Percentiles rank a stretch among this genome's conserved stretches.
Evolutionary conservation across 1,139 yeast genomes (phyloP).

Genomic region (Diutina rugosa): DNA sequence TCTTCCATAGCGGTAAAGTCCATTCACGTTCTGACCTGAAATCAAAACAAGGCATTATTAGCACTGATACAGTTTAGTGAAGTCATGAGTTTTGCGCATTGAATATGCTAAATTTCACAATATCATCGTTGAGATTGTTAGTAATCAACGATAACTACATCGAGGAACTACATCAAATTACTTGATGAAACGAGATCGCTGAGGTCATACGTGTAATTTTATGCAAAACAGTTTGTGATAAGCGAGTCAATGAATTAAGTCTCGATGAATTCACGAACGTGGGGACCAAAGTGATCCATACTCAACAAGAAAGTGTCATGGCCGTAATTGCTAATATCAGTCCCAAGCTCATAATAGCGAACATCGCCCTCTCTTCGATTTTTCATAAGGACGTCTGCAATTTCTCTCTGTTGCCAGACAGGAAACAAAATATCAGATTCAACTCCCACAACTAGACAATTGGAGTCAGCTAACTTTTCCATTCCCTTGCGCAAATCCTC

Average conservation of each 20-base stretch:
- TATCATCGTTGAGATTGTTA: no score
- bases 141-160: no score
- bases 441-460: conserved; percentile 74
- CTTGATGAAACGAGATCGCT: no score
- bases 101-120: no score
- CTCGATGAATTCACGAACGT: conserved; percentile 41
- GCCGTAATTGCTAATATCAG: conserved; percentile 68
- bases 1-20: no score
- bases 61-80: no score
- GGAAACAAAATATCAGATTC: conserved; percentile 89
- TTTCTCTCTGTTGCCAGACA: conserved; percentile 87
- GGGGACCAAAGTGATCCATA: conserved; percentile 67
- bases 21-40: no score
- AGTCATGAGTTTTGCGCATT: no score
- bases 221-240: background rate
- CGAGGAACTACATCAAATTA: no score
- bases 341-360: conserved; percentile 57
- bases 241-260: background rate
- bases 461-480: conserved; percentile 45
- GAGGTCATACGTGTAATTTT: no score
- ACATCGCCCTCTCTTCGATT: conserved; percentile 16
- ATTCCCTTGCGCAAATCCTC: conserved; percentile 58
- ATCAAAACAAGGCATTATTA: no score
- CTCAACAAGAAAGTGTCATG: conserved; percentile 84
- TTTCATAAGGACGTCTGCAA: conserved; percentile 42